A percentile compares a stretch with the other conserved stretches of the same genome.
These are phyloP conservation scores for Pinus taeda DNA, from an alignment of 75 land plant genomes.

Conservation along the genomic window DNA sequence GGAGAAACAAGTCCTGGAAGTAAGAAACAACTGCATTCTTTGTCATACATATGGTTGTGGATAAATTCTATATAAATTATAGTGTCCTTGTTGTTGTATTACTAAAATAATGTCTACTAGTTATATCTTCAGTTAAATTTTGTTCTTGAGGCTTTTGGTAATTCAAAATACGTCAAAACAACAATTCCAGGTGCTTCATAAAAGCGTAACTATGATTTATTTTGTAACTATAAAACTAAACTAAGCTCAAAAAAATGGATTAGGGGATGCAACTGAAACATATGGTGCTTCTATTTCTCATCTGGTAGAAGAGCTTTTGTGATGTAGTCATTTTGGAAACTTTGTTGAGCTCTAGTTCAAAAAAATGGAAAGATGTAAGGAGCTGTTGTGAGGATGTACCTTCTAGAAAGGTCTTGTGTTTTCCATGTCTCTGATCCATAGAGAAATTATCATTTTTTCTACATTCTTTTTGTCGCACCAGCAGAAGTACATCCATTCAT, in stretches of 20 bases:
- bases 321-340: constrained; percentile 90
- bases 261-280: background rate
- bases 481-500: constrained; percentile 50
- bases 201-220: background rate
- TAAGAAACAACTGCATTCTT: constrained; percentile 12
- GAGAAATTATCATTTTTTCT: constrained; percentile 90
- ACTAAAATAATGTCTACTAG: background rate
- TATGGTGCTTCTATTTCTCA: background rate
- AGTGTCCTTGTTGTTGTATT: background rate
- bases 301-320: background rate
- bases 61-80: background rate
- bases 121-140: constrained; percentile 41
- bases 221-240: background rate
- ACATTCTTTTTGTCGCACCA: constrained; percentile 91
- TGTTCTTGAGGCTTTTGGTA: constrained; percentile 60
- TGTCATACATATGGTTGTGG: background rate
- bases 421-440: constrained; percentile 89
- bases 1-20: constrained; percentile 89
- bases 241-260: background rate
- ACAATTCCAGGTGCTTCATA: constrained; percentile 44
- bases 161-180: constrained; percentile 46
- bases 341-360: constrained; percentile 96
- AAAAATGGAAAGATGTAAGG: constrained; percentile 78
- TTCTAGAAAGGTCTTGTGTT: constrained; percentile 93
- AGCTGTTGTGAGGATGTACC: constrained; percentile 84